Evolutionary conservation across 768 basidiomycete genomes (phyloP).

Genomic region (Kwoniella sp.): DNA sequence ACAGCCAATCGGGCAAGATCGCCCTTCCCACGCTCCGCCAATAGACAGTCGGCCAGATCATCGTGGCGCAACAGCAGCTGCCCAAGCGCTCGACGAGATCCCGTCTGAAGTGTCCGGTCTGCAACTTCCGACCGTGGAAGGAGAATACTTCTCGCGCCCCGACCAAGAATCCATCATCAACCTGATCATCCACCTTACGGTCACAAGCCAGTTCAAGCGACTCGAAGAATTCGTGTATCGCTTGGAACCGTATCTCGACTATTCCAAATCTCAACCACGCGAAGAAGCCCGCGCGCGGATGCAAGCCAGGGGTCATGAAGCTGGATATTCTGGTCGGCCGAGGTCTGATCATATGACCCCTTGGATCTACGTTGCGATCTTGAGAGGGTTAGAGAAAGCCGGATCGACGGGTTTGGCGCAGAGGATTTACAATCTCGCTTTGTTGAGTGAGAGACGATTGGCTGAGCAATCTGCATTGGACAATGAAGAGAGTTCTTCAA

Average conservation of each 20-base stretch:
- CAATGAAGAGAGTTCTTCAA: neutral
- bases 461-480: conserved; percentile 2
- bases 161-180: conserved; percentile 8
- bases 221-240: conserved; percentile 22
- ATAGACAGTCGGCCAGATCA: neutral
- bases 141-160: conserved; percentile 3
- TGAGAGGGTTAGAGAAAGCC: conserved; percentile 28
- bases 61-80: neutral
- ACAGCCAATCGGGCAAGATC: neutral
- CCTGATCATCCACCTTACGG: conserved; percentile 26
- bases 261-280: conserved; percentile 5
- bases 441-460: conserved; percentile 28
- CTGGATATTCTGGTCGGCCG: conserved; percentile 13
- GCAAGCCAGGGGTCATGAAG: conserved; percentile 8
- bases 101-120: neutral
- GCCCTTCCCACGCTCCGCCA: conserved; percentile 17
- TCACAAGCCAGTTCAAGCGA: conserved; percentile 25
- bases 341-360: conserved; percentile 14
- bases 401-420: conserved; percentile 33
- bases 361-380: conserved; percentile 18
- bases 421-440: conserved; percentile 35
- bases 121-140: neutral
- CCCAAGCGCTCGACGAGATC: neutral
- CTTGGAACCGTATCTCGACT: conserved; percentile 32
- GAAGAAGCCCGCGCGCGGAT: neutral